Conservation (phyloP, 768 basidiomycete genomes). For the Psilocybe subaeruginosa region DNA sequence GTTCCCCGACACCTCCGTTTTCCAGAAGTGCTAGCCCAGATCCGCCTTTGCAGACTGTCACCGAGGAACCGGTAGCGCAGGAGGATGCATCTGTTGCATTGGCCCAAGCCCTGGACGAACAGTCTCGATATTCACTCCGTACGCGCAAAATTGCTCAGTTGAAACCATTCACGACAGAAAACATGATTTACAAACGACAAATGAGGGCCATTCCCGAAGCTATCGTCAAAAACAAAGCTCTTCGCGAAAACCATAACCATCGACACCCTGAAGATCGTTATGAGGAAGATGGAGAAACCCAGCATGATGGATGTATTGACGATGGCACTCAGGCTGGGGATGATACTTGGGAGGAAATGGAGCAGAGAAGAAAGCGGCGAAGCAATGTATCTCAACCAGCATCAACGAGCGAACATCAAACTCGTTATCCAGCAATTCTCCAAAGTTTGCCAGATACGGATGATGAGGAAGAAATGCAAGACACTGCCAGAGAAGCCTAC, state of each 20-base stretch:
- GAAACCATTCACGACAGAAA: conserved; percentile 65
- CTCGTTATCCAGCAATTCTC: conserved; percentile 38
- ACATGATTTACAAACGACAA: conserved; percentile 50
- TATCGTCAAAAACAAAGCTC: conserved; percentile 54
- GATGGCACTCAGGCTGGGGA: conserved; percentile 18
- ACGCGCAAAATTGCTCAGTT: conserved; percentile 56
- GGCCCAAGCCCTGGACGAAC: background rate
- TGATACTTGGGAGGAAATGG: conserved; percentile 22
- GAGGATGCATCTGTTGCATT: conserved; percentile 1
- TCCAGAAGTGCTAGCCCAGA: background rate
- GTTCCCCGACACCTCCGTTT: background rate
- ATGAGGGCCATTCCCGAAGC: conserved; percentile 66
- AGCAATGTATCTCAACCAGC: background rate
- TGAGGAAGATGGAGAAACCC: conserved; percentile 34
- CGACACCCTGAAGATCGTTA: conserved; percentile 29
- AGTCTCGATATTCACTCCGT: conserved; percentile 56
- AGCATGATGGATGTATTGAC: conserved; percentile 21
- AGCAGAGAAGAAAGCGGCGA: conserved; percentile 11
- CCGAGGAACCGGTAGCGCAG: background rate
- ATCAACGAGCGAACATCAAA: conserved; percentile 8
- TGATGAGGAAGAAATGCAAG: conserved; percentile 35
- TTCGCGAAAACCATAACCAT: conserved; percentile 21
- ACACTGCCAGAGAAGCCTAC: conserved; percentile 34
- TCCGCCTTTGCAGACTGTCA: background rate
- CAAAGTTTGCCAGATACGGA: conserved; percentile 43